Conservation (phyloP, 2,329 filamentous ascomycete species). For the Atkinsonella hypoxylon region DNA sequence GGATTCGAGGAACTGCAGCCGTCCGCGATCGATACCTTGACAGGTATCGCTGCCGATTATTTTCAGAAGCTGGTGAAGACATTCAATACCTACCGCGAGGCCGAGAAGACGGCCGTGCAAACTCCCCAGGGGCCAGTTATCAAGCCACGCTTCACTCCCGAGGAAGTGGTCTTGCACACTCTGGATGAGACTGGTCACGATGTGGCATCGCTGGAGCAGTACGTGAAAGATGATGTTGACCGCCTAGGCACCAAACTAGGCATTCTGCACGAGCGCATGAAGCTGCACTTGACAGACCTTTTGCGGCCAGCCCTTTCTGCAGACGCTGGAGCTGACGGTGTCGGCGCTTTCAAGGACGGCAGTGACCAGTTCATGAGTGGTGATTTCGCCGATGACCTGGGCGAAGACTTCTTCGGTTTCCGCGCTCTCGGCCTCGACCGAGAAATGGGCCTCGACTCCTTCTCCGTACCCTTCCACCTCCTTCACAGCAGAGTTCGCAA, state of each 20-base stretch:
- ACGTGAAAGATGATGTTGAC: conserved; percentile 90
- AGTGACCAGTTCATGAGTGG: conserved; percentile 95
- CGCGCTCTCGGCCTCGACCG: conserved; percentile 84
- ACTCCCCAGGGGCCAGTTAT: conserved; percentile 29
- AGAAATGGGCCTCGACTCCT: conserved; percentile 76
- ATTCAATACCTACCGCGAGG: conserved; percentile 72
- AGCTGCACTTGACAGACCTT: conserved; percentile 81
- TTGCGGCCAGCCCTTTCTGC: conserved; percentile 71
- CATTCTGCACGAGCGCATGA: conserved; percentile 89
- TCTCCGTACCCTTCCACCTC: conserved; percentile 87
- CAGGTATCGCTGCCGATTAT: conserved; percentile 80
- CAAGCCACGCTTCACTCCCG: conserved; percentile 61
- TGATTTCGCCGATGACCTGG: conserved; percentile 94
- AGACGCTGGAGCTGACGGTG: conserved; percentile 71
- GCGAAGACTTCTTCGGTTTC: conserved; percentile 98
- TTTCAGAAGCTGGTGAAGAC: conserved; percentile 74
- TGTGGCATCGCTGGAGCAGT: conserved; percentile 67
- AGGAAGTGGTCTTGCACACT: conserved; percentile 80
- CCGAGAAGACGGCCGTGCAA: conserved; percentile 57
- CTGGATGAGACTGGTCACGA: conserved; percentile 76
- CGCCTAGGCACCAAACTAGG: conserved; percentile 66
- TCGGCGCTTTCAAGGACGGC: conserved; percentile 85
- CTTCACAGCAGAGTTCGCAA: conserved; percentile 83
- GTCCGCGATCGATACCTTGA: conserved; percentile 80
- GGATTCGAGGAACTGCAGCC: conserved; percentile 97